Conservation (phyloP, 257 asterid genomes). For the Osmanthus fragrans region DNA sequence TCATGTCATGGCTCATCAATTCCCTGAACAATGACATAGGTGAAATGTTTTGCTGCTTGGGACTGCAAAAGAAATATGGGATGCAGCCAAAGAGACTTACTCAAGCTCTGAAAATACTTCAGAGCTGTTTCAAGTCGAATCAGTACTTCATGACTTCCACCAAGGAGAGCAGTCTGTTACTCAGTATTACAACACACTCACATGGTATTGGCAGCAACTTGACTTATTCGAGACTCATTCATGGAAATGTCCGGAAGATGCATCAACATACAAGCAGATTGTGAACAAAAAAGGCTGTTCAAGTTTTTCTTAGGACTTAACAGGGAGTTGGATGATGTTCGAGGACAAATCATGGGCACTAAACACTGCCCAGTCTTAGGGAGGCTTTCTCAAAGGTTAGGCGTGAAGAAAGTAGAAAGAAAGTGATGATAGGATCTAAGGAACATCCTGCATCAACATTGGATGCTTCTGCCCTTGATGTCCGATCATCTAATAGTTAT, state of each 20-base stretch:
- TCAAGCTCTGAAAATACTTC: too few species aligned
- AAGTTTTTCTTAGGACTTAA: neutral
- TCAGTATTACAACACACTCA: neutral
- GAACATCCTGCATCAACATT: neutral
- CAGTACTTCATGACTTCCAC: neutral
- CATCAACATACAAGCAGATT: neutral
- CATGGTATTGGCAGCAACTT: neutral
- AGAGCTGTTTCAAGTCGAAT: too few species aligned
- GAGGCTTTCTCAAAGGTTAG: constrained; percentile 2
- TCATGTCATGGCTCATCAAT: too few species aligned
- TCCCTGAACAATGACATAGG: too few species aligned
- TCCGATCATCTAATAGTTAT: neutral
- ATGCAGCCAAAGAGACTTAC: too few species aligned
- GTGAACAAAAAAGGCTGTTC: neutral
- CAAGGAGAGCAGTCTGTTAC: neutral
- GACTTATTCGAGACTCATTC: neutral
- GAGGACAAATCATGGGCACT: neutral
- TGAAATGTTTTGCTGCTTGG: too few species aligned
- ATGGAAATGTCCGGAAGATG: constrained; percentile 10
- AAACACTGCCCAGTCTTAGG: neutral
- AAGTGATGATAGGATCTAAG: neutral
- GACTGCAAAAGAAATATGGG: too few species aligned
- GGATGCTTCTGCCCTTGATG: neutral
- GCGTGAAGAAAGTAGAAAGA: neutral
- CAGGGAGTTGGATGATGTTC: neutral